These are phyloP conservation scores for Exophiala bonariae DNA, from an alignment of 2,329 filamentous ascomycete species.

Conservation along the genomic window DNA sequence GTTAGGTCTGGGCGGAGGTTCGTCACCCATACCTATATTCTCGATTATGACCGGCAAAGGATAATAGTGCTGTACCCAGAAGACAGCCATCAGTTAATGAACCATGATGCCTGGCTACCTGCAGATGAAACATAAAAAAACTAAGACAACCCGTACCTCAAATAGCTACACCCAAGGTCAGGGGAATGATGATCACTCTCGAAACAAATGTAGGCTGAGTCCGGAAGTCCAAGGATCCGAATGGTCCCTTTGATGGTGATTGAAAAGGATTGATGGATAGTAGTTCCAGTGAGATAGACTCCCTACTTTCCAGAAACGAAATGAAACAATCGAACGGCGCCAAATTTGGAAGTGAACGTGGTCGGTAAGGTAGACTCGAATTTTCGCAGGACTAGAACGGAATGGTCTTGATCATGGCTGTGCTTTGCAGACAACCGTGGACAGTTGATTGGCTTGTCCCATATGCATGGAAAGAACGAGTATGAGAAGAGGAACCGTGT, in stretches of 20 bases:
- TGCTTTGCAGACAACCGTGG: conserved; percentile 8
- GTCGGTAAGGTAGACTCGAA: conserved; percentile 11
- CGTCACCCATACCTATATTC: conserved; percentile 31
- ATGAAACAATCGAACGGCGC: conserved; percentile 22
- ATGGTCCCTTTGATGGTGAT: conserved; percentile 14
- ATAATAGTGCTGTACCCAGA: conserved; percentile 33
- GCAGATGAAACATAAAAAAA: conserved; percentile 6
- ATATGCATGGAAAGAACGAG: conserved; percentile 5
- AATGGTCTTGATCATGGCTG: conserved; percentile 14
- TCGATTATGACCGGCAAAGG: conserved; percentile 33
- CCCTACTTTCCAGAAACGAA: conserved; percentile 16
- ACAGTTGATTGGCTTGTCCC: conserved; percentile 15
- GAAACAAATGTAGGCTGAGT: conserved; percentile 20
- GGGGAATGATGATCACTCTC: conserved; percentile 9
- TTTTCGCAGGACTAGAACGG: conserved; percentile 21
- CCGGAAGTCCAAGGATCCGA: conserved; percentile 20
- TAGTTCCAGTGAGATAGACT: conserved; percentile 5
- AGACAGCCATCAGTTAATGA: conserved; percentile 31
- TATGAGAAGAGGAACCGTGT: conserved; percentile 13
- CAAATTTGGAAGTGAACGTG: conserved; percentile 25
- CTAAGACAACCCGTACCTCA: conserved; percentile 17
- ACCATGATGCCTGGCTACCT: conserved; percentile 13
- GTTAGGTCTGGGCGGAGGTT: conserved; percentile 51
- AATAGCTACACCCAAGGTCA: conserved; percentile 21
- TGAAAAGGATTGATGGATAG: conserved; percentile 7